Percentiles rank a stretch among this genome's conserved stretches.
phyloP scores from a whole-genome alignment of 2,329 filamentous ascomycete species.

The Amphichorda felina region DNA sequence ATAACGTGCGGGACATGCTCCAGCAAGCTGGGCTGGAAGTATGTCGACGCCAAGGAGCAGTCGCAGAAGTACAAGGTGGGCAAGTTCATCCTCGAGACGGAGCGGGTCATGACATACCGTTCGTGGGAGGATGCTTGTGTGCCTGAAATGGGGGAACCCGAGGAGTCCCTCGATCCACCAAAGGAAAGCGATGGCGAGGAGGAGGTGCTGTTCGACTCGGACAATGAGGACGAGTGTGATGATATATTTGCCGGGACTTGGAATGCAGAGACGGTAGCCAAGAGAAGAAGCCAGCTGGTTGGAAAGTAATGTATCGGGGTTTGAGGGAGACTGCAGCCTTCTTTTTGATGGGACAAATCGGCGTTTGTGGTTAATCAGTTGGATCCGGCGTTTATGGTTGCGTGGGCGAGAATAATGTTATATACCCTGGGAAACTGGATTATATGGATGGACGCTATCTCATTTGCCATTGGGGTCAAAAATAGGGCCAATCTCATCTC shows the following conservation, averaged over 20 bases:
- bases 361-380: no score
- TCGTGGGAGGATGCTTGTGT: constrained; percentile 32
- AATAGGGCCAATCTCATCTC: no score
- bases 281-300: constrained; percentile 24
- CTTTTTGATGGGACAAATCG: no score
- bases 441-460: no score
- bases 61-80: constrained; percentile 56
- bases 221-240: constrained; percentile 55
- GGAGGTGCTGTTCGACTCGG: constrained; percentile 45
- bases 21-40: constrained; percentile 54
- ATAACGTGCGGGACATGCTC: constrained; percentile 45
- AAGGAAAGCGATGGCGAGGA: constrained; percentile 9
- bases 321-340: no score
- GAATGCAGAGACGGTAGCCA: constrained; percentile 40
- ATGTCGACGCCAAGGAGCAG: constrained; percentile 48
- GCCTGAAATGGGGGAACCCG: background rate
- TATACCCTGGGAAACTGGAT: no score
- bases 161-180: background rate
- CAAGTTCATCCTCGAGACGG: constrained; percentile 55
- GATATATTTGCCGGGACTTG: constrained; percentile 52
- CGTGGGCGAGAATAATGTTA: background rate
- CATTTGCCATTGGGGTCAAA: no score
- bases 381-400: no score
- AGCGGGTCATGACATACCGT: constrained; percentile 38
- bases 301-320: background rate